These are phyloP conservation scores for Entomortierella beljakovae DNA, from an alignment of 192 early-diverging fungal species.

Conservation along the genomic window DNA sequence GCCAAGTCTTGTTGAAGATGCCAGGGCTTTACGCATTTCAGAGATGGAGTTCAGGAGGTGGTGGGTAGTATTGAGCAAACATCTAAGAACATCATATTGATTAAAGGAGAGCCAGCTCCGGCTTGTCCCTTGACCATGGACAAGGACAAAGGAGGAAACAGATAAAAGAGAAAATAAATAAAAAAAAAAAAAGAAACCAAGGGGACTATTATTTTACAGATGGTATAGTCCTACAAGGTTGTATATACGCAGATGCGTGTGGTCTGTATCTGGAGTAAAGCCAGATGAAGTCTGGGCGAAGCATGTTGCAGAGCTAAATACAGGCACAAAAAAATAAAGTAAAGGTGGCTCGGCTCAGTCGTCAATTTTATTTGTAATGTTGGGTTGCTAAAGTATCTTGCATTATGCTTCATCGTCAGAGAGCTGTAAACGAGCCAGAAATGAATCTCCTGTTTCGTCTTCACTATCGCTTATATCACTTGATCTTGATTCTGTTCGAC, in stretches of 20 bases:
- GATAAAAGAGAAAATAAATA: neutral
- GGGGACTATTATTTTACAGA: too few relatives aligned
- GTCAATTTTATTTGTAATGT: neutral
- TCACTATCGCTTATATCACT: slow-evolving; percentile 25
- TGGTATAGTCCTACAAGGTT: neutral
- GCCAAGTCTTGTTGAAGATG: too few relatives aligned
- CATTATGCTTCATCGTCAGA: slow-evolving; percentile 15
- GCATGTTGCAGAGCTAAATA: too few relatives aligned
- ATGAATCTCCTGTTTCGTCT: slow-evolving; percentile 31
- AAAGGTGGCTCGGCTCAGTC: too few relatives aligned
- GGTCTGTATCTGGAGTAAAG: neutral
- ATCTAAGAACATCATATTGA: too few relatives aligned
- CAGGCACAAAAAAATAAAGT: too few relatives aligned
- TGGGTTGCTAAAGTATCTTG: too few relatives aligned
- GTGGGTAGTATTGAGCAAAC: too few relatives aligned
- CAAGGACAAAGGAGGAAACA: neutral
- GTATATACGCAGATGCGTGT: neutral
- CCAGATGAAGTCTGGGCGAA: too few relatives aligned
- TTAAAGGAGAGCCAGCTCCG: neutral
- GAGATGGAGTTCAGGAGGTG: too few relatives aligned
- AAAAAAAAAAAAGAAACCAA: neutral
- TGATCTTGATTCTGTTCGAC: slow-evolving; percentile 1
- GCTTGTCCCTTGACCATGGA: neutral
- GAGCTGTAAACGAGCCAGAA: slow-evolving; percentile 29
- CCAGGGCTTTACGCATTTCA: too few relatives aligned